Percentiles rank a stretch among this genome's conserved stretches.
phyloP scores from a whole-genome alignment of 768 basidiomycete species.

The Lactarius indigo region DNA sequence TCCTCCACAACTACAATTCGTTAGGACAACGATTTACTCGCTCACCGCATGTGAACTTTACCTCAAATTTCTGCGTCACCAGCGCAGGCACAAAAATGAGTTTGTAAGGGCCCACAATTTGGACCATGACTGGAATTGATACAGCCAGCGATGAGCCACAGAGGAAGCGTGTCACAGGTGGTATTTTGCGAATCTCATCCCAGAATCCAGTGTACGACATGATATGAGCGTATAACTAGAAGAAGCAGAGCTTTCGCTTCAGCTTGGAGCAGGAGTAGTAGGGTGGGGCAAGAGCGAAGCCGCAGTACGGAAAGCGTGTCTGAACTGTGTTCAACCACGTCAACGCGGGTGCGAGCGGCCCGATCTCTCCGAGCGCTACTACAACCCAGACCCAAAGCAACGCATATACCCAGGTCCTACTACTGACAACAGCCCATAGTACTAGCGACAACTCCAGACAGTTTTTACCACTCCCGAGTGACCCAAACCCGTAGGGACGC shows the following conservation, averaged over 20 bases:
- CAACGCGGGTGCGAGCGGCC: background rate
- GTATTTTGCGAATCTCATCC: constrained; percentile 72
- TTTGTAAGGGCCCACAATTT: constrained; percentile 49
- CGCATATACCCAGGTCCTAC: too few species aligned
- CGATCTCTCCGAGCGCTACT: background rate
- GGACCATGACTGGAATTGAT: constrained; percentile 53
- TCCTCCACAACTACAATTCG: constrained; percentile 59
- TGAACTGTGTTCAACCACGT: background rate
- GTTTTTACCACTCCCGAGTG: background rate
- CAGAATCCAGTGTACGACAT: constrained; percentile 30
- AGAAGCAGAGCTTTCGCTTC: background rate
- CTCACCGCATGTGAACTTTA: constrained; percentile 32
- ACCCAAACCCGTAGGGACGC: background rate
- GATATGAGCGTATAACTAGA: background rate
- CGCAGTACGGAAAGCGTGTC: background rate
- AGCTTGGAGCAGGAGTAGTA: background rate
- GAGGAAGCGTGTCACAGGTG: constrained; percentile 75
- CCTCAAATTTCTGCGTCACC: constrained; percentile 51
- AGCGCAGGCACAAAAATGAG: constrained; percentile 50
- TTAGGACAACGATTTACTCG: background rate
- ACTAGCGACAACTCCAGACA: too few species aligned
- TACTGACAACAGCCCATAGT: too few species aligned
- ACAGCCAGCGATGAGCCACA: constrained; percentile 57
- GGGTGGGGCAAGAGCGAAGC: background rate
- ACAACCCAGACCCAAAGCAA: too few species aligned